phyloP scores from a whole-genome alignment of 306 rosid genomes.

The Begonia masoniana region DNA sequence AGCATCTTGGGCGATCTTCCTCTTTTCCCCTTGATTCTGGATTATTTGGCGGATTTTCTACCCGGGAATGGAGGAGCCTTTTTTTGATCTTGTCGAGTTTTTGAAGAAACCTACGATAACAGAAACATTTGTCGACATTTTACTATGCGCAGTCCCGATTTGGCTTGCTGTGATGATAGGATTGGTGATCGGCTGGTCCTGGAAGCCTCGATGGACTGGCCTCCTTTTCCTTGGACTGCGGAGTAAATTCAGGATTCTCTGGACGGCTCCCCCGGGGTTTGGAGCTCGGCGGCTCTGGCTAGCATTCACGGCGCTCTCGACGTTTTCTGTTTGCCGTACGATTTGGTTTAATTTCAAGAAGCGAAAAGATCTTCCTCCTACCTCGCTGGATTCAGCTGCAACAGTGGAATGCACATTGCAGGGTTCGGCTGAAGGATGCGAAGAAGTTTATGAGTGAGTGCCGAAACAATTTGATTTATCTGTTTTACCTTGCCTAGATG shows the following conservation, averaged over 20 bases:
- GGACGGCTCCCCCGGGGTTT: conserved; percentile 96
- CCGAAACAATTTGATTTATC: no score
- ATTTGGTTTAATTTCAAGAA: conserved; percentile 57
- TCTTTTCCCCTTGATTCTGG: not conserved
- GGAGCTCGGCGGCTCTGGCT: conserved; percentile 94
- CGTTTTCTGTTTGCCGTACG: conserved; percentile 69
- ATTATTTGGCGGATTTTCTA: conserved; percentile 7
- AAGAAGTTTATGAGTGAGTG: conserved; percentile 17
- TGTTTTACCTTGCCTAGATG: no score
- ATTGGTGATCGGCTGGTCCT: conserved; percentile 79
- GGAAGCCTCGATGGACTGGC: conserved; percentile 97
- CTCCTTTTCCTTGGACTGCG: conserved; percentile 79
- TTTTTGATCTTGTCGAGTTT: conserved; percentile 63
- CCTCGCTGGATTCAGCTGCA: conserved; percentile 5
- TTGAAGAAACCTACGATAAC: conserved; percentile 63
- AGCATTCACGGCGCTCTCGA: conserved; percentile 87
- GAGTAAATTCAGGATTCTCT: conserved; percentile 62
- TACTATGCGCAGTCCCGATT: conserved; percentile 91
- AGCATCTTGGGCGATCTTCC: no score
- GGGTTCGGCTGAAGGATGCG: conserved; percentile 6
- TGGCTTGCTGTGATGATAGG: conserved; percentile 99
- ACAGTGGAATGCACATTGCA: conserved; percentile 1
- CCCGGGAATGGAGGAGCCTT: conserved; percentile 53
- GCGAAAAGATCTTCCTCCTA: conserved; percentile 16
- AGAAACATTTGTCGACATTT: conserved; percentile 89